Evolutionary conservation across 2,329 filamentous ascomycete species (phyloP), one percentile per base, ranked within the genome.

Genomic region (Epichloe gansuensis): DNA sequence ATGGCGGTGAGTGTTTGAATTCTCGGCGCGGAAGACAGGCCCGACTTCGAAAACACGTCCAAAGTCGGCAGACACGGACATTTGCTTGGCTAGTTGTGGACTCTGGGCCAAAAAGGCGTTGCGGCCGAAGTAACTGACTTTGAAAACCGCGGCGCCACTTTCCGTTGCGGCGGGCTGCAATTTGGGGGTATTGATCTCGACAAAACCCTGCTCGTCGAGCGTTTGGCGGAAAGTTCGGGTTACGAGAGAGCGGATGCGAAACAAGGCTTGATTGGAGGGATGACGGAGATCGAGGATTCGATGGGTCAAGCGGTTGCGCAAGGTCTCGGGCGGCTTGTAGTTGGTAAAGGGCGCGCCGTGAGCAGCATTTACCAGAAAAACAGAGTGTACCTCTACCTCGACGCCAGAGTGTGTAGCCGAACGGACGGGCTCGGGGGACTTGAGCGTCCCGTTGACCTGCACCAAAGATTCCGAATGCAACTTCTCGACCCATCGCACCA

Each of bases 121-220:
- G 50, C 91, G 82, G 34, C 83, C 87, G 70, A 96, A 96, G 71
- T 96, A 96, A 63, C 93, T 87, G 48, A 95, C 81, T 65, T 88
- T 83, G 75, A 96, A 96, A 5, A 96, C 91, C 57, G 88, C 89
- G 13, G 91, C 85, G 46, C 91, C 91, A 46, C 88, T 95, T 68
- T 96, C 91, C 1, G 91, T 95, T 1, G 91, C 91, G 12, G 86
- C 84, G 2, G 88, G 88, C 72, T 95, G 89, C 44, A 96, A 74
- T 70, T 95, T 96, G 2, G 91, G 91, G 0, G 89, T 95, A 65
- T 95, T 89, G 55, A 96, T 95, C 68, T 96, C 91, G 54, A 95
- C 85, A 65, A 96, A 96, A 15, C 82, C 85, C 57, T 85, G 75
- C 2, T 77, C 75, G 59, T 91, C 86, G 1, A 96, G 77, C 2